Conservation (phyloP, 2,329 filamentous ascomycete species). For the Tolypocladium tundrense region DNA sequence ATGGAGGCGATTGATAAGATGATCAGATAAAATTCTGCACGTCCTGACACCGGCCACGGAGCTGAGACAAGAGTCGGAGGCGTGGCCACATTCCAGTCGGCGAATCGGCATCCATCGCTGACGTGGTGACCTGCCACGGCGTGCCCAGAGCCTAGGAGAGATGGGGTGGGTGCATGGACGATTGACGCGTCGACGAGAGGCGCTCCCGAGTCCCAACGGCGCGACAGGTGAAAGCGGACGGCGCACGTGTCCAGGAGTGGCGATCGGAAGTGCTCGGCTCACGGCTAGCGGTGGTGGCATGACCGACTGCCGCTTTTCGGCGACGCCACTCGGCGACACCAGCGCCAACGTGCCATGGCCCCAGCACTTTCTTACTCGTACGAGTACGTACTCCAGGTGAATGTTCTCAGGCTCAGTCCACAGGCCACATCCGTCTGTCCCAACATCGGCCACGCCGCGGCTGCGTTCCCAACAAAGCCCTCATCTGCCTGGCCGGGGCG, state of each 20-base stretch:
- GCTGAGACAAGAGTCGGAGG: not conserved
- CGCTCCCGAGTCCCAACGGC: not conserved
- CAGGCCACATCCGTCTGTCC: not conserved
- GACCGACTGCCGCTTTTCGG: not conserved
- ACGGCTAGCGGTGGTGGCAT: not conserved
- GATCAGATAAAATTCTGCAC: conserved; percentile 4
- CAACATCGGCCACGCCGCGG: not conserved
- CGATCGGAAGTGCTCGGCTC: not conserved
- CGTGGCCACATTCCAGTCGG: not conserved
- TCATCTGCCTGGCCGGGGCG: not conserved
- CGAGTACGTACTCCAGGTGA: no score
- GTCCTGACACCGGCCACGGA: not conserved
- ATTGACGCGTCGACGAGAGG: not conserved
- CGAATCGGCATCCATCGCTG: not conserved
- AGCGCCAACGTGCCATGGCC: not conserved
- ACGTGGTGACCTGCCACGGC: not conserved
- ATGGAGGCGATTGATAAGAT: conserved; percentile 5
- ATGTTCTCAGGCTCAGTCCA: not conserved
- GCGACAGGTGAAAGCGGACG: not conserved
- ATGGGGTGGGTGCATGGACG: not conserved
- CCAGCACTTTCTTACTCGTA: not conserved
- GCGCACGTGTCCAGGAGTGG: not conserved
- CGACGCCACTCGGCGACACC: no score
- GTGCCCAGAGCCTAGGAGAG: no score
- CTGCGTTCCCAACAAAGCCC: not conserved